These are phyloP conservation scores for Pseudogymnoascus sp. DNA, from an alignment of 2,329 filamentous ascomycete genomes.

Conservation along the genomic window DNA sequence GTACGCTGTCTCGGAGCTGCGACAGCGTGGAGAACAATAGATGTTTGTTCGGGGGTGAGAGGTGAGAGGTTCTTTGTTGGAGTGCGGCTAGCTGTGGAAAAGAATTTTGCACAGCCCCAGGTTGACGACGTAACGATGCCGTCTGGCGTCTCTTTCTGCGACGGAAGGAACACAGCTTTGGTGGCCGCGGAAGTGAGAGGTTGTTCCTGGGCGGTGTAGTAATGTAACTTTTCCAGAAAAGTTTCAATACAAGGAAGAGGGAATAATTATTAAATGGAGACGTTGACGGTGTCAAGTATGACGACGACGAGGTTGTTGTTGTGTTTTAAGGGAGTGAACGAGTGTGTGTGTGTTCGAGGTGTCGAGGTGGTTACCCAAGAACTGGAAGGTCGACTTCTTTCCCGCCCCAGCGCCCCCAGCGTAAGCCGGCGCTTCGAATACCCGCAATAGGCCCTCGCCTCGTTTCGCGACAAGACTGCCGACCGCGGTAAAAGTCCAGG, in stretches of 20 bases:
- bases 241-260: not conserved
- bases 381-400: not conserved
- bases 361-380: not conserved
- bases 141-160: not conserved
- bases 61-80: not conserved
- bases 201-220: not conserved
- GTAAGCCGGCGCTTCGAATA: not conserved
- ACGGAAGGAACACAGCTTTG: not conserved
- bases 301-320: not conserved
- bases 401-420: not conserved
- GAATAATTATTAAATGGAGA: not conserved
- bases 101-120: not conserved
- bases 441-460: not conserved
- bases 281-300: not conserved
- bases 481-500: not conserved
- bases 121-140: not conserved
- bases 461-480: not conserved
- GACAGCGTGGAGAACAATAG: slow-evolving; percentile 3
- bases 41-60: not conserved
- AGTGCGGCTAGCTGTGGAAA: not conserved
- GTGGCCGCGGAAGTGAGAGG: not conserved
- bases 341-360: not conserved
- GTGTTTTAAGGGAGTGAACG: not conserved
- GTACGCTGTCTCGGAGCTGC: slow-evolving; percentile 5
- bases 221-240: not conserved